Evolutionary conservation across 2,329 filamentous ascomycete species (phyloP).

Genomic region (Hortaea sp.): DNA sequence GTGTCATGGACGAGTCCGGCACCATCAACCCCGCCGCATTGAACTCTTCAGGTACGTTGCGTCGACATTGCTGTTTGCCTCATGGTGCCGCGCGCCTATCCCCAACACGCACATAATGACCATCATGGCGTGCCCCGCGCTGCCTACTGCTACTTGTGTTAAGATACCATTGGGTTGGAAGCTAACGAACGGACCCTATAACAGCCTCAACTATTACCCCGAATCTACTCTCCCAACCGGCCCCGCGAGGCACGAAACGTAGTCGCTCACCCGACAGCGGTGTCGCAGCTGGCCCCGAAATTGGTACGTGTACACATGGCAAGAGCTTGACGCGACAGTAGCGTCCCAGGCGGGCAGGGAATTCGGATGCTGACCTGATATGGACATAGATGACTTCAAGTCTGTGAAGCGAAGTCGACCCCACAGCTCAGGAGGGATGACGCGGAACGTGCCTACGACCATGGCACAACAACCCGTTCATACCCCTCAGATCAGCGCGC

Average conservation of each 20-base stretch:
- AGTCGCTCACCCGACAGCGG: conserved; percentile 64
- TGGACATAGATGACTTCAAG: conserved; percentile 32
- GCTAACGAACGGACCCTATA: conserved; percentile 17
- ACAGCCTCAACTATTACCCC: conserved; percentile 37
- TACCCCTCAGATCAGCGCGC: conserved; percentile 45
- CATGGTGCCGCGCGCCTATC: too few species aligned
- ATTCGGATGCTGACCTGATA: conserved; percentile 12
- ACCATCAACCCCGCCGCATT: conserved; percentile 87
- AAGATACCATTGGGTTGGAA: background rate
- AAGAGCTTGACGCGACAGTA: too few species aligned
- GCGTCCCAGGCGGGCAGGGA: too few species aligned
- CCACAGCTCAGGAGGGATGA: conserved; percentile 1
- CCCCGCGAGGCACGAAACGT: conserved; percentile 64
- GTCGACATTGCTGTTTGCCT: background rate
- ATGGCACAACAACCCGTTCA: conserved; percentile 39
- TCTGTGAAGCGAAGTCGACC: conserved; percentile 26
- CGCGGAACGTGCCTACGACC: conserved; percentile 39
- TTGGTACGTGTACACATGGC: conserved; percentile 50
- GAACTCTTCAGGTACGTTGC: conserved; percentile 59
- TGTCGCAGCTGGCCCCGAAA: conserved; percentile 38
- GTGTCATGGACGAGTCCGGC: conserved; percentile 59
- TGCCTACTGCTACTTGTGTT: too few species aligned
- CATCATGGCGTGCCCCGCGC: too few species aligned
- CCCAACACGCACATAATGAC: too few species aligned
- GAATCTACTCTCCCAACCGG: conserved; percentile 34